Conservation (phyloP, 768 basidiomycete species). For the Trichaptum fuscoviolaceum region DNA sequence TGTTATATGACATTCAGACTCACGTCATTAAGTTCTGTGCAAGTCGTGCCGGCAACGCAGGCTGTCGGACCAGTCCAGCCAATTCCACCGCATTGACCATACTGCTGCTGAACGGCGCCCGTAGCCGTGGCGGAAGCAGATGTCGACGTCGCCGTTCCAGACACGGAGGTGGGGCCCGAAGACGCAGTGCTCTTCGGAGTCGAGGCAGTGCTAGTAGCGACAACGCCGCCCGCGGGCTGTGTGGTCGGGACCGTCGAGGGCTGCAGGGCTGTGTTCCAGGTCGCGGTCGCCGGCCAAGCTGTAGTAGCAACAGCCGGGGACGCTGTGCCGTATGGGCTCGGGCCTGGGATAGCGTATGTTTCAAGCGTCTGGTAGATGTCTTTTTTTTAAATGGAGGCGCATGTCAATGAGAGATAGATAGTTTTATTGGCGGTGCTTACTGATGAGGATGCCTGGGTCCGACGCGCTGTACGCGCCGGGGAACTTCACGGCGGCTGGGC, state of each 20-base stretch:
- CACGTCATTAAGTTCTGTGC: slow-evolving; percentile 4
- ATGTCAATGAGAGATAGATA: neutral
- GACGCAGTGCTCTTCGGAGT: slow-evolving; percentile 7
- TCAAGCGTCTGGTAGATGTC: slow-evolving; percentile 41
- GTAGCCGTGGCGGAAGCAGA: neutral
- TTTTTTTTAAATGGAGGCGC: slow-evolving; percentile 29
- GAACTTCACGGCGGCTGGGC: slow-evolving; percentile 35
- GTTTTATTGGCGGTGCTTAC: neutral
- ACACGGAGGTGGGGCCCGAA: neutral
- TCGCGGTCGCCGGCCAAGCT: slow-evolving; percentile 40
- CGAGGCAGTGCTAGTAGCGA: slow-evolving; percentile 9
- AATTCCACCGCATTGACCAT: slow-evolving; percentile 21
- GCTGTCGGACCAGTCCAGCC: slow-evolving; percentile 8
- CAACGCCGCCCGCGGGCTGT: slow-evolving; percentile 15
- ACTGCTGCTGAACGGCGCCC: neutral
- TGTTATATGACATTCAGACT: neutral
- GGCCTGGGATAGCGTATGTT: slow-evolving; percentile 42
- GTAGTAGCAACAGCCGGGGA: slow-evolving; percentile 37
- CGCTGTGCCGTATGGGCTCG: slow-evolving; percentile 41
- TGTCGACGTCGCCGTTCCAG: neutral
- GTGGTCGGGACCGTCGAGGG: slow-evolving; percentile 41
- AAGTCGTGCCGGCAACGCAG: slow-evolving; percentile 8
- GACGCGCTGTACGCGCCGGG: slow-evolving; percentile 38
- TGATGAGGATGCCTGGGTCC: slow-evolving; percentile 23
- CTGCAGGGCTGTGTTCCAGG: slow-evolving; percentile 45